Base-by-base conservation (phyloP, 2,329 filamentous ascomycete genomes). In the Neofusicoccum ribis region DNA sequence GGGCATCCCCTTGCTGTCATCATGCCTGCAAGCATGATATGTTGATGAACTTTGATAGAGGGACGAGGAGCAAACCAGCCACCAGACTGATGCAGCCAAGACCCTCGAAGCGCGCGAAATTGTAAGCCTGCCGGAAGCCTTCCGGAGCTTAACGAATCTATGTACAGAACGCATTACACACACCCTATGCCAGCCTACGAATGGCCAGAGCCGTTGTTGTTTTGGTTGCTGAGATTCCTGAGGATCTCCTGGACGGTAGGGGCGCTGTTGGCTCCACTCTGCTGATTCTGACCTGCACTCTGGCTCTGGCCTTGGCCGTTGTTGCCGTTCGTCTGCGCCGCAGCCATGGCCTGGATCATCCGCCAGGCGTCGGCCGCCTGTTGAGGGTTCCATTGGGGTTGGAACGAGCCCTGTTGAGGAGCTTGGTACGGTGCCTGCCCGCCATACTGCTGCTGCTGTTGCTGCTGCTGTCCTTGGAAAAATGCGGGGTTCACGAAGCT, bases 401-500 rank as follows among this genome's bases (percentile, higher is more conserved):
- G 7, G n/a, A 31, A 31, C 5, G 50, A 41, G n/a, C 52, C 3
- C n/a, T 54, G 49, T 27, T 64, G 62, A 11, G 49, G 61, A 39
- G 61, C n/a, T 20, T 63, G 61, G 41, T 60, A 60, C 23, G 44
- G 44, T 20, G 17, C 46, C 14, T 62, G 59, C 17, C 46, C 37
- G 11, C 34, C 46, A 9, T 41, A 62, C 8, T 31, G 27, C 58
- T 52, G 64, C 49, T 67, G 54, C 12, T 60, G 47, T 41, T 59
- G 61, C 36, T 64, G 67, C 17, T 69, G 66, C 44, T 73, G 61
- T 17, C 65, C 65, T 54, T 70, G 69, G 41, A 69, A 75, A 67
- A 73, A 74, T 8, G 70, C 68, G 17, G 75, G 74, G 59, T 77
- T 77, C 46, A 73, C 69, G 66, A 75, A 77, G 8, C 73, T 68